A percentile compares a stretch with the other conserved stretches of the same genome.
These are phyloP conservation scores for Cladosporium velox DNA, from an alignment of 2,329 filamentous ascomycete genomes.

Conservation along the genomic window DNA sequence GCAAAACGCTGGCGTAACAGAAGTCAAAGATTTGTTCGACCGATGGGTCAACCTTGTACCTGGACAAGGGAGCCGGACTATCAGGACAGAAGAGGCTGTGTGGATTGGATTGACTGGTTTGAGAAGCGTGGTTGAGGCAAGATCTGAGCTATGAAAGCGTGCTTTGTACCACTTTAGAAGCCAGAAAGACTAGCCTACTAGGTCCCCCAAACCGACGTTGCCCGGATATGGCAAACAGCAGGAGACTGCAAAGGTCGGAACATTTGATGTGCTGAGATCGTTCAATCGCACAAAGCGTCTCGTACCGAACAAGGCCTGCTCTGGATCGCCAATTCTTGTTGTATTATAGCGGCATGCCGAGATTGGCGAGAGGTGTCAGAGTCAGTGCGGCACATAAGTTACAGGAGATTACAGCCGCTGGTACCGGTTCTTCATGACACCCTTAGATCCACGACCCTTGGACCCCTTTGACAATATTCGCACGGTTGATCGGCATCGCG, in stretches of 20 bases:
- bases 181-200: neutral
- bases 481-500: neutral
- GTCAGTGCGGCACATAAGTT: neutral
- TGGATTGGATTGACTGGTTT: conserved; percentile 74
- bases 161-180: neutral
- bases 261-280: neutral
- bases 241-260: neutral
- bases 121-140: conserved; percentile 45
- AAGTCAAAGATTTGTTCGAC: conserved; percentile 73
- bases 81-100: conserved; percentile 80
- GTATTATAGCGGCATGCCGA: neutral
- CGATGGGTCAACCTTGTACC: conserved; percentile 81
- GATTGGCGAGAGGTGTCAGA: neutral
- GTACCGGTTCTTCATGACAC: neutral
- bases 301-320: neutral
- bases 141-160: conserved; percentile 20
- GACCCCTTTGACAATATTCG: neutral
- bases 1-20: conserved; percentile 62
- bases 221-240: neutral
- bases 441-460: neutral
- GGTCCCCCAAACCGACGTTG: neutral
- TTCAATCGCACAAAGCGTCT: neutral
- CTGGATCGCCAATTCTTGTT: neutral
- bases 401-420: neutral
- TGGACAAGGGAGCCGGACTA: conserved; percentile 77